Evolutionary conservation across 2,329 filamentous ascomycete species (phyloP), one percentile per base, ranked within the genome.

Genomic region (Dactylonectria estremocensis): DNA sequence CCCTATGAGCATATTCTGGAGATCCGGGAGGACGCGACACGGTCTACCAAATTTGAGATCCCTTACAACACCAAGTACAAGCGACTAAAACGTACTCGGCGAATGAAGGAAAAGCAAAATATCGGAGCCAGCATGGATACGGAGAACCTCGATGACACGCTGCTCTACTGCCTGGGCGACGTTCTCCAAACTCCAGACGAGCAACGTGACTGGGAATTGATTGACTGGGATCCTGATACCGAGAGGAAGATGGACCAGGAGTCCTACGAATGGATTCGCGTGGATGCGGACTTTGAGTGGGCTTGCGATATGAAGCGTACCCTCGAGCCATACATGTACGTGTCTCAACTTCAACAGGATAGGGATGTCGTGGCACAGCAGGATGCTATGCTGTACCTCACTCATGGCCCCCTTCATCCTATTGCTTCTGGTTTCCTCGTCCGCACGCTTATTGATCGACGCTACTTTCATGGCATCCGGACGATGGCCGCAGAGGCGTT

Each of bases 41-140:
- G 92, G 73, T 84, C 84, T 1, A 87, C 86, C 24, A 96, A 93
- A 78, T 93, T 98, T 67, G 95, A 98, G 69, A 98, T 99, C 68
- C 95, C 95, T 0, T 99, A 99, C 82, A 98, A 98, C 76, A 99
- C 96, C 0, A 99, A 99, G 79, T 99, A 99, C 83, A 99, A 98
- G 83, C 91, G 97, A 9, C 87, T 99, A 3, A 99, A 99, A 84
- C 88, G 95, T 53, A 98, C 93, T 66, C 90, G 92, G 50, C 87
- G 93, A 35, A 90, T 95, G 78, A 95, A 95, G 78, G 94, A 97
- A 79, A 90, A 93, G 67, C 90, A 84, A 55, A 80, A 78, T 49
- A 78, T 75, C 16, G 89, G 86, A 24, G 87, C 84, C 49, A 92
- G 87, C 64, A 88, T 88, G 58, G 93, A 92, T 28, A 80, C 80